Percentiles rank a stretch among this genome's conserved stretches.
Evolutionary conservation across 257 asterid genomes (phyloP).

Genomic region (Galeopsis tetrahit): DNA sequence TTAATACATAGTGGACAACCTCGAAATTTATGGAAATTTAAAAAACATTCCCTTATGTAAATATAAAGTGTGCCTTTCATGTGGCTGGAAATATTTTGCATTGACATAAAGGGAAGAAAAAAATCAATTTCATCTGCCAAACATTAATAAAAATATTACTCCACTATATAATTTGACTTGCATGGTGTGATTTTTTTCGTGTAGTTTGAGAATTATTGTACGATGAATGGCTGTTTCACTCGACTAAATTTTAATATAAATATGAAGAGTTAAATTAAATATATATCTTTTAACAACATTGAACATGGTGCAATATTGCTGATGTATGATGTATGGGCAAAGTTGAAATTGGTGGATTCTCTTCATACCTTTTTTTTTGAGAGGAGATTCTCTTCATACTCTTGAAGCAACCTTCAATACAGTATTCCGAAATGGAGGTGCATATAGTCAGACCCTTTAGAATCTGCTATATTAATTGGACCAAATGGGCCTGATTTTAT

Average conservation of each 20-base stretch:
- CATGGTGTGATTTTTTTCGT: neutral
- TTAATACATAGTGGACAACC: neutral
- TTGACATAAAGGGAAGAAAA: neutral
- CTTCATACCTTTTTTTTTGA: no score
- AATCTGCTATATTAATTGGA: neutral
- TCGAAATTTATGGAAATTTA: neutral
- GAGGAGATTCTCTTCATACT: neutral
- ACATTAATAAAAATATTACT: no score
- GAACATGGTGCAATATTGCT: neutral
- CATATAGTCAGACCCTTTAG: no score
- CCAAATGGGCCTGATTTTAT: neutral
- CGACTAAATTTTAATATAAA: neutral
- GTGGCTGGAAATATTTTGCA: neutral
- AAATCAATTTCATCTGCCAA: neutral
- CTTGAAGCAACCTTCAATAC: neutral
- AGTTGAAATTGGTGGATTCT: neutral
- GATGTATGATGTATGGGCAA: neutral
- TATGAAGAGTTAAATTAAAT: neutral
- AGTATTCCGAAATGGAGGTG: no score
- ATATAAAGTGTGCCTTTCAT: neutral
- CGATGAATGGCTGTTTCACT: no score
- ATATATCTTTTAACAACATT: neutral
- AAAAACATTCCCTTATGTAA: neutral
- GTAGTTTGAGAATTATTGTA: no score
- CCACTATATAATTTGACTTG: neutral